Evolutionary conservation across 2,329 filamentous ascomycete species (phyloP), one percentile per base, ranked within the genome.

Genomic region (Lachnellula cervina): DNA sequence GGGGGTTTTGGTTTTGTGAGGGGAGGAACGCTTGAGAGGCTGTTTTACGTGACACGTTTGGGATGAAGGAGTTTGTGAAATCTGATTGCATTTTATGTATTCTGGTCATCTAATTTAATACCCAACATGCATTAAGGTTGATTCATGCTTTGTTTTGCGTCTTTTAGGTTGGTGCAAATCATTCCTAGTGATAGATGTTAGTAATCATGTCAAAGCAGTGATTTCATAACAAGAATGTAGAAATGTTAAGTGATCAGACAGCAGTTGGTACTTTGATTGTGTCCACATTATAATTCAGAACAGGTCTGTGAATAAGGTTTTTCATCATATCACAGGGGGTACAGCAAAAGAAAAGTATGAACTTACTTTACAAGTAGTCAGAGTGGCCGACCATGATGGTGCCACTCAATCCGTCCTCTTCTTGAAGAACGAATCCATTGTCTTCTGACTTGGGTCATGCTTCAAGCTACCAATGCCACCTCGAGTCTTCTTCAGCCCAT

Each of bases 391-490:
- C 28, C 28, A 13, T 4, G 3, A 13, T 32, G 28, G 28, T 32
- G 28, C 17, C 45, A 37, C 34, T 61, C 53, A 65, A 19, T 59
- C 61, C 38, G 52, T 52, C 59, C 58, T 81, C 34, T 73, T 73
- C 67, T 80, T 84, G 71, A 96, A 92, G 74, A 94, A 96, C 0
- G 80, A 80, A 46, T 89, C 83, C 64, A 97, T 80, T 17, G 81
- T 90, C 66, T 80, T 85, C 70, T 96, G 92, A 47, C 79, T 84
- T 11, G 81, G 78, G 69, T 97, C 91, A 68, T 89, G 86, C 54
- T 80, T 79, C 40, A 88, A 80, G 64, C 87, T 94, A 53, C 90
- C 90, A 55, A 96, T 88, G 3, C 91, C 91, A 32, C 90, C 89
- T 23, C 87, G 77, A 8, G 90, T 93, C 71, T 90, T 88, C 69